Evolutionary conservation across 2,329 filamentous ascomycete species (phyloP).

Genomic region (Sclerotinia trifoliorum): DNA sequence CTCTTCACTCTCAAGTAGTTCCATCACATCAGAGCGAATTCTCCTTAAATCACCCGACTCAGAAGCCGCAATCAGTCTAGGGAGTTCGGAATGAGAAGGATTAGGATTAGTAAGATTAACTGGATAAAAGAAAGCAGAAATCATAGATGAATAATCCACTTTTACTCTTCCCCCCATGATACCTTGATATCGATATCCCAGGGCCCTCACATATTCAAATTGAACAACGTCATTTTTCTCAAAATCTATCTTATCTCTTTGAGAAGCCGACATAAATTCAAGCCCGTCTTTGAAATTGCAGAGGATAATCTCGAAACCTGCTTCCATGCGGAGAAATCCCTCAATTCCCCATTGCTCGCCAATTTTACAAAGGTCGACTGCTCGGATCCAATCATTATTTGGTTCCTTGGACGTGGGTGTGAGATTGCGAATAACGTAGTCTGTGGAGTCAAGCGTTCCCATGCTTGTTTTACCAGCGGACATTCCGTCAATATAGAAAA

Average conservation of each 20-base stretch:
- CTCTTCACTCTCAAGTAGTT: conserved; percentile 41
- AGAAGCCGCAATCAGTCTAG: conserved; percentile 27
- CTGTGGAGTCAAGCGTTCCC: conserved; percentile 68
- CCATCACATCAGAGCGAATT: conserved; percentile 47
- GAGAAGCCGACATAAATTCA: conserved; percentile 31
- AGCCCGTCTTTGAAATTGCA: conserved; percentile 55
- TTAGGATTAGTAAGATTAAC: conserved; percentile 37
- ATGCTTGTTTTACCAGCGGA: conserved; percentile 63
- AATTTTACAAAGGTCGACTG: conserved; percentile 55
- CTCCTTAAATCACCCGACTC: conserved; percentile 35
- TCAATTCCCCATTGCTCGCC: conserved; percentile 57
- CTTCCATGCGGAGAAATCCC: conserved; percentile 65
- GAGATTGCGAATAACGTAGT: conserved; percentile 51
- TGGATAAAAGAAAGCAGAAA: conserved; percentile 37
- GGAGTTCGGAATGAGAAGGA: conserved; percentile 26
- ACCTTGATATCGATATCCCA: conserved; percentile 45
- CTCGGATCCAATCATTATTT: conserved; percentile 53
- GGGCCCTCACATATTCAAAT: conserved; percentile 43
- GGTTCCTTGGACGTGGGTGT: conserved; percentile 12
- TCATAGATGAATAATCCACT: conserved; percentile 38
- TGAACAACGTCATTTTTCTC: conserved; percentile 7
- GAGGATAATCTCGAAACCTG: conserved; percentile 68
- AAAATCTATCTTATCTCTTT: conserved; percentile 24
- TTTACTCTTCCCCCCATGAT: conserved; percentile 42
- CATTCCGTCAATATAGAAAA: conserved; percentile 71